Base-by-base conservation (phyloP, 169 alveolate species). In the Plasmodium coatneyi region DNA sequence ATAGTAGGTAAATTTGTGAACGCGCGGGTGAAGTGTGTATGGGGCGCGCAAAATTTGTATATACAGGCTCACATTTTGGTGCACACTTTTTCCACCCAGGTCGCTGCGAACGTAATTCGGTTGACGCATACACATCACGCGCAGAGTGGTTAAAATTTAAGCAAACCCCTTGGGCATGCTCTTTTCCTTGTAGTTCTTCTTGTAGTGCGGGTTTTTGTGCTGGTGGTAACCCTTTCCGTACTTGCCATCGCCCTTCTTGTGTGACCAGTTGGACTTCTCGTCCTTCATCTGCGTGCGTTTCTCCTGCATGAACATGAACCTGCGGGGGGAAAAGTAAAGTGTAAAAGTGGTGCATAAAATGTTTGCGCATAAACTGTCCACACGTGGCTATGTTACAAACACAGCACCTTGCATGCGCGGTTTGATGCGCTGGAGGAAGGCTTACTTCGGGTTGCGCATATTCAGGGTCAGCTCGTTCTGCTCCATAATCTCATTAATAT, bases 381-480 rank as follows among this genome's bases (percentile, higher is more conserved):
- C 28, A 5, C 16, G 25, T 71, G 12, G 22, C 22, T 83, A 10
- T 82, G n/a, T 2, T n/a, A 5, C 39, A 25, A 10, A 60, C 1
- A 6, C 2, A 25, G 36, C 52, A 78, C 22, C 10, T 30, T 78
- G 28, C 74, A 36, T 16, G 22, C 5, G 5, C 6, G 12, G 2
- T 9, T 6, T 5, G 52, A 0, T 60, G 6, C 34, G 0, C 34
- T 60, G 2, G 74, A 19, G 34, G 12, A 60, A 14, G 71, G 95
- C 96, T 83, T 95, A 97, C 97, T 97, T 97, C 46, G 98, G 97
- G 74, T 97, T 96, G 94, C 96, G 96, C 98, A 97, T 97, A 93
- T 97, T 97, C 74, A 97, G 90, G 32, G 98, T 95, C 86, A 97
- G 89, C 80, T 97, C 98, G 80, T 96, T 97, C 96, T 96, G 98